Percentiles rank a stretch among this genome's conserved stretches.
Evolutionary conservation across 192 early-diverging fungal genomes (phyloP).

Genomic region (Backusella luteola): DNA sequence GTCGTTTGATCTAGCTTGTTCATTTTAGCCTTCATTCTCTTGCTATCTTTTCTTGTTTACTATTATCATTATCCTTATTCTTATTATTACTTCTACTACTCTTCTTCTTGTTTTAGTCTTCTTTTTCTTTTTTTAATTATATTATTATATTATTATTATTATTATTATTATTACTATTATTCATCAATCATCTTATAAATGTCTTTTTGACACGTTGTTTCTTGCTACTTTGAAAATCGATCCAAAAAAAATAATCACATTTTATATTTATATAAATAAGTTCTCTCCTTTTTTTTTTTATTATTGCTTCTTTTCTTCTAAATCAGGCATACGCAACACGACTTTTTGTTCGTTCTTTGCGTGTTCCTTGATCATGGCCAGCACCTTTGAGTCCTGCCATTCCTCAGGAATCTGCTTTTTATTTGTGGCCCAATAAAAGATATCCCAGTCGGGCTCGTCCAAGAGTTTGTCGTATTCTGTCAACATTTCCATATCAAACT

Average conservation of each 20-base stretch:
- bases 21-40: too few relatives aligned
- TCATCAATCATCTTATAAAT: not conserved
- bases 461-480: slow-evolving; percentile 78
- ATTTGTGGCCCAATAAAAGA: slow-evolving; percentile 87
- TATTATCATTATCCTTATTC: not conserved
- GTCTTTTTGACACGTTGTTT: not conserved
- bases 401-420: slow-evolving; percentile 63
- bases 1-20: too few relatives aligned
- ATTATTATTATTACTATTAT: not conserved
- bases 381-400: slow-evolving; percentile 48
- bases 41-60: not conserved
- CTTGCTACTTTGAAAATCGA: not conserved
- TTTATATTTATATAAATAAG: not conserved
- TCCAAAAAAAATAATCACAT: not conserved
- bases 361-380: slow-evolving; percentile 69
- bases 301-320: slow-evolving; percentile 10
- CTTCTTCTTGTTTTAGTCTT: not conserved
- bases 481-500: slow-evolving; percentile 57
- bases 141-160: not conserved
- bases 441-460: slow-evolving; percentile 94
- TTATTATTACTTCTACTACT: not conserved
- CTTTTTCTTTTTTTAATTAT: not conserved
- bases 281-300: not conserved
- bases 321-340: slow-evolving; percentile 85
- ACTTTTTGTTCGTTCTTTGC: slow-evolving; percentile 72